These are phyloP conservation scores for Brassica hybrid DNA, from an alignment of 441 rosid species.

Conservation along the genomic window DNA sequence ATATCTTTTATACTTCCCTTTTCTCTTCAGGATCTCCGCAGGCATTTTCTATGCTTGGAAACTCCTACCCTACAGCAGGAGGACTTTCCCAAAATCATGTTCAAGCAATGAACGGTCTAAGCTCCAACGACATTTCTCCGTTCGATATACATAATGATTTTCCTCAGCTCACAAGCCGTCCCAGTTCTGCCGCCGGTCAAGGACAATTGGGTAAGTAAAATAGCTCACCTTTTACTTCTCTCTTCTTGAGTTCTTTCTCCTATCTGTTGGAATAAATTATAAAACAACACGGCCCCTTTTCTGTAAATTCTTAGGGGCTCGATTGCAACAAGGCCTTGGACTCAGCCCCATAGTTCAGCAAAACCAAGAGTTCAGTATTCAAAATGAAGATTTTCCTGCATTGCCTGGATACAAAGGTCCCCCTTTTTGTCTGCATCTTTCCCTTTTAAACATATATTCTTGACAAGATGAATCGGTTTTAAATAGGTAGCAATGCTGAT, in stretches of 20 bases:
- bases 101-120: conserved; percentile 83
- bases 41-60: conserved; percentile 82
- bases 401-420: conserved; percentile 97
- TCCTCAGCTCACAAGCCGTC: conserved; percentile 90
- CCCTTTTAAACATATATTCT: not conserved
- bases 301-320: conserved; percentile 57
- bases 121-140: conserved; percentile 79
- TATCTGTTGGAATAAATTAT: conserved; percentile 31
- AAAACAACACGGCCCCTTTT: conserved; percentile 19
- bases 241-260: not conserved
- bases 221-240: conserved; percentile 6
- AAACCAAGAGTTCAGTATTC: conserved; percentile 99
- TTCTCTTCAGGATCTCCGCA: conserved; percentile 87
- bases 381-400: conserved; percentile 99
- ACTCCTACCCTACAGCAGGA: conserved; percentile 74
- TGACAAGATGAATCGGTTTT: conserved; percentile 44
- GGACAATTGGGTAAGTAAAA: conserved; percentile 80
- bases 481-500: conserved; percentile 89
- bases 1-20: not conserved
- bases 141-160: conserved; percentile 95
- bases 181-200: conserved; percentile 95
- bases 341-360: conserved; percentile 91
- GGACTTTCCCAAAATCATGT: conserved; percentile 91
- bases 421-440: conserved; percentile 8
- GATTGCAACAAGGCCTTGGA: conserved; percentile 88